Evolutionary conservation across 164 flowering plant species (phyloP), one percentile per base, ranked within the genome.

Genomic region (Santalum album): DNA sequence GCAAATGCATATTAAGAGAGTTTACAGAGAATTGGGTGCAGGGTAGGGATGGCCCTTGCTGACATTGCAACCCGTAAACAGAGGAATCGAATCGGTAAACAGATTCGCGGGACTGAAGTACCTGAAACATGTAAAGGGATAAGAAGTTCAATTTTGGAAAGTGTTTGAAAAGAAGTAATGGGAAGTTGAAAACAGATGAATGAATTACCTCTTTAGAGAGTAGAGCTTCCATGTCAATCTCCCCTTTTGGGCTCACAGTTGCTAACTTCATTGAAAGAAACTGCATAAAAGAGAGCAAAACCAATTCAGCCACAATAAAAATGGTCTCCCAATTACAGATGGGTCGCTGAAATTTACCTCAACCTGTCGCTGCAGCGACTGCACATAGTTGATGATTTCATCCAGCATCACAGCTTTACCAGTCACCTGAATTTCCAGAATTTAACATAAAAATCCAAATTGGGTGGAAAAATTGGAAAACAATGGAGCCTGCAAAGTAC

Each of bases 371-470:
- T 73, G 74, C 57, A 73, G 54, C 12, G 74, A 69, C 16, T 63
- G 69, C 14, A 73, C 73, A 48, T 73, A 73, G 46, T 66, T 73
- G 56, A 73, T 73, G 14, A 73, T 69, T 57, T 66, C 77, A 11
- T 73, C 77, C 24, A 73, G 44, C 77, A 70, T 69, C 17, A 53
- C 63, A 21, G 77, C 65, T 70, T 66, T 73, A 1, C 77, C 77
- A 65, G 58, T 73, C 0, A 57, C 40, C 77, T 73, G 69, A 2
- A 50, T n/a, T n/a, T n/a, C n/a, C n/a, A n/a, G n/a, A n/a, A n/a
- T n/a, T n/a, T n/a, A n/a, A n/a, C n/a, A 17, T 2, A 26, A 25
- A 15, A 25, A 50, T 50, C 7, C 19, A 6, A 17, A 18, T 16
- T 26, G 1, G 2, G 16, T 4, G 26, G 12, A 10, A 14, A 21